A percentile compares a stretch with the other conserved stretches of the same genome.
Conservation (phyloP, 176 grass and related monocot species). For the Carex littledalei region DNA sequence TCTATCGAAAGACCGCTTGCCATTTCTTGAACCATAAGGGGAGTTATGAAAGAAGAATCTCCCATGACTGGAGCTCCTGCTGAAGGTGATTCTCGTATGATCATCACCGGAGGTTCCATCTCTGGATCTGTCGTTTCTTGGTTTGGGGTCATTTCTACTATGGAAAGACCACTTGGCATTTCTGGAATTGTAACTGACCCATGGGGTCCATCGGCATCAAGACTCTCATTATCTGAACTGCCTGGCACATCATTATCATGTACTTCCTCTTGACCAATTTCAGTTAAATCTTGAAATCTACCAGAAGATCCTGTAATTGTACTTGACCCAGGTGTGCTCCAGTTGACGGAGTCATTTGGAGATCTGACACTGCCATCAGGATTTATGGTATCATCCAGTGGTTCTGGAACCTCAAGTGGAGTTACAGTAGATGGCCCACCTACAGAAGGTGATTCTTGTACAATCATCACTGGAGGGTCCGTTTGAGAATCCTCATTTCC, state of each 20-base stretch:
- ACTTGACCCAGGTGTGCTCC: constrained; percentile 10
- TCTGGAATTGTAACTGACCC: constrained; percentile 8
- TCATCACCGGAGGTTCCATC: not conserved
- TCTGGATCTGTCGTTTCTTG: not conserved
- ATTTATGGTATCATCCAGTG: not conserved
- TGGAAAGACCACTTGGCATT: constrained; percentile 15
- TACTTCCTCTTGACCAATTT: constrained; percentile 11
- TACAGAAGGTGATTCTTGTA: constrained; percentile 14
- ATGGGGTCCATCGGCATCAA: constrained; percentile 8
- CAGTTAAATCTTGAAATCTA: constrained; percentile 11
- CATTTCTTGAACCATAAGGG: not conserved
- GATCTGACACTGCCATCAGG: not conserved
- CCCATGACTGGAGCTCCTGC: not conserved
- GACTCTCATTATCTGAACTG: not conserved
- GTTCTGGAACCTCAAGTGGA: constrained; percentile 10
- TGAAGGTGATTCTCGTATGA: constrained; percentile 6
- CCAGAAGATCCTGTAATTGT: not conserved
- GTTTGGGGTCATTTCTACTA: constrained; percentile 14
- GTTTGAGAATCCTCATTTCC: constrained; percentile 5
- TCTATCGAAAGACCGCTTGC: constrained; percentile 3
- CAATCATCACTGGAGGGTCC: constrained; percentile 1
- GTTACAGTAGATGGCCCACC: not conserved
- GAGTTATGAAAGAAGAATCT: not conserved
- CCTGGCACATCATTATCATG: not conserved
- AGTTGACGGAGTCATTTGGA: not conserved